Evolutionary conservation across 345 rosid species (phyloP).

Genomic region (Linum tenue): DNA sequence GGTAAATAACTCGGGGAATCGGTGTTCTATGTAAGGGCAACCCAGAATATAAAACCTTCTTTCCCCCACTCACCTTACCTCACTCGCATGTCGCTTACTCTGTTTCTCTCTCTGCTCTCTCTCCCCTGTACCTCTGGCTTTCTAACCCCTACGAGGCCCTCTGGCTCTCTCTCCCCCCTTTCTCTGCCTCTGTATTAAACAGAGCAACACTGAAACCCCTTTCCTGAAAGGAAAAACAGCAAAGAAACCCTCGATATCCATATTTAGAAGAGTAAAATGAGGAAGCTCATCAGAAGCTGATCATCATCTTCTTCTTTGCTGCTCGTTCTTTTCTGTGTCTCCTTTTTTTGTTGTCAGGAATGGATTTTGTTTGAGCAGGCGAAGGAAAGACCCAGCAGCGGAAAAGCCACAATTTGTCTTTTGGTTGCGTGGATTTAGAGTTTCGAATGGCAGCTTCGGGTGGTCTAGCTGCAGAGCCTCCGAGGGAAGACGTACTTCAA

Average conservation of each 20-base stretch:
- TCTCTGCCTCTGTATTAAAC: not conserved
- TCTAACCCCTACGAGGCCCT: constrained; percentile 15
- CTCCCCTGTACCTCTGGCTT: constrained; percentile 1
- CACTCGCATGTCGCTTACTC: constrained; percentile 15
- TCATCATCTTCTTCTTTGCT: not conserved
- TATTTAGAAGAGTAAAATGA: not conserved
- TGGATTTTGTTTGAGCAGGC: constrained; percentile 4
- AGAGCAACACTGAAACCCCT: constrained; percentile 4
- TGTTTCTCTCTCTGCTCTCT: constrained; percentile 17
- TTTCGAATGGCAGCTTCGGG: constrained; percentile 38
- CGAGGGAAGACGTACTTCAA: constrained; percentile 50
- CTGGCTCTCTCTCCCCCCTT: not conserved
- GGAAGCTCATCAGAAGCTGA: not conserved
- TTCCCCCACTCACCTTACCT: not conserved
- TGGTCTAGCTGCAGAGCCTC: constrained; percentile 24
- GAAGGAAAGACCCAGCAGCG: not conserved
- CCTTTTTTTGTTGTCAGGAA: not conserved
- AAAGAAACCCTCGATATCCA: not conserved
- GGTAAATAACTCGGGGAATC: constrained; percentile 14
- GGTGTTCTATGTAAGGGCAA: constrained; percentile 6
- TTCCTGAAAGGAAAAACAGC: constrained; percentile 9
- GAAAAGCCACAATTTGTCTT: not conserved
- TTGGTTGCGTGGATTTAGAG: not conserved
- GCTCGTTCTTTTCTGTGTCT: not conserved
- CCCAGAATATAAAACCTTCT: constrained; percentile 14